Base-by-base conservation (phyloP, 805 yeast species). In the Lipomyces yamanashiensis region DNA sequence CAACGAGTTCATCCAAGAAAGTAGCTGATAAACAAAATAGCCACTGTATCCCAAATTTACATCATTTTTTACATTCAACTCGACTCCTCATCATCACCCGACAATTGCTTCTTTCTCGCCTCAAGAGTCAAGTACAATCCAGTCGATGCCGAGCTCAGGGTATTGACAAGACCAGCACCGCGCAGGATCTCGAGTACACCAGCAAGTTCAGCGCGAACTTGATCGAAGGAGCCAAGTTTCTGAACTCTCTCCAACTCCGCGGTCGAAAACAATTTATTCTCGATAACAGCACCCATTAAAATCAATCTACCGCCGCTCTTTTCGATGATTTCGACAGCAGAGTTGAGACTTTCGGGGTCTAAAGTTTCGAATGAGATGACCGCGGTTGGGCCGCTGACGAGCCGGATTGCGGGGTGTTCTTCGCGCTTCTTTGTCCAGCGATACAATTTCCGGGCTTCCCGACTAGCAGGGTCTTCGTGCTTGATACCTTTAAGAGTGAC, bases 361-460 rank as follows among this genome's bases (percentile, higher is more conserved):
- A 88, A 79, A 64, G 82, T 84, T 50, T 84, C 84, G 64, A 91
- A 82, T 21, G 88, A 75, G 61, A 93, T 84, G 9, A 89, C 81
- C 0, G 96, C 96, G 1, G 96, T 87, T 28, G 98, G 97, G 8
- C 98, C 98, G 64, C 79, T 78, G 63, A 95, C 81, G 59, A 92
- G 79, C 9, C 87, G 85, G 33, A 82, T 74, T 69, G 93, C 77
- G 15, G 96, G 96, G 75, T 90, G 96, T 5, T 8, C 19, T 17
- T 53, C 57, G 33, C 75, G 9, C 60, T 77, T 78, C 19, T 58
- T 44, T 15, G 45, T 36, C 50, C 51, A 58, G 19, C 58, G 48
- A 62, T 61, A 76, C 54, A 75, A 78, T 40, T 73, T 64, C 58
- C 81, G 73, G 19, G 88, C 87, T 47, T 80, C 84, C 55, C 75